Conservation (phyloP, 2,329 filamentous ascomycete genomes). For the Bretziella fagacearum region DNA sequence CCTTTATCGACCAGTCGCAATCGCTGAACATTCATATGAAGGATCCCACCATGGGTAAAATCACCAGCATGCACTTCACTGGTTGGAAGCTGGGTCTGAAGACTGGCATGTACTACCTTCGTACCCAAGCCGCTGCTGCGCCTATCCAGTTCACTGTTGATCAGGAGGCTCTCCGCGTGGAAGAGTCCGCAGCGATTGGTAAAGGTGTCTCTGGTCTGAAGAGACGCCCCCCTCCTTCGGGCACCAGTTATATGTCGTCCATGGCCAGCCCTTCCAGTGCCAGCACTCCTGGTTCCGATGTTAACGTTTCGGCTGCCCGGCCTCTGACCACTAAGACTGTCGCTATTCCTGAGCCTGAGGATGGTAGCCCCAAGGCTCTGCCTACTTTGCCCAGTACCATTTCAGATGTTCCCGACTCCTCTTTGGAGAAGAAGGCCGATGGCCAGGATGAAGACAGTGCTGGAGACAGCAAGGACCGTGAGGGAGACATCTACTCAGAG, state of each 20-base stretch:
- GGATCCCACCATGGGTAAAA: constrained; percentile 98
- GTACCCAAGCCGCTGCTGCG: constrained; percentile 88
- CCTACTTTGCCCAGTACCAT: constrained; percentile 52
- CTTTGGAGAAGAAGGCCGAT: constrained; percentile 33
- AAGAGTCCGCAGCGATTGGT: constrained; percentile 50
- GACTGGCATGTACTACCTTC: constrained; percentile 99
- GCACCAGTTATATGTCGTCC: constrained; percentile 36
- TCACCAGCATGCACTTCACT: constrained; percentile 98
- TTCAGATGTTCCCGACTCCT: constrained; percentile 42
- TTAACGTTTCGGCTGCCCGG: constrained; percentile 41
- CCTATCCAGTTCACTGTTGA: constrained; percentile 99
- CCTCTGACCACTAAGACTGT: constrained; percentile 60
- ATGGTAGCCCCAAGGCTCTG: constrained; percentile 64
- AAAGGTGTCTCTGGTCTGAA: constrained; percentile 43
- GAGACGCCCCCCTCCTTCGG: constrained; percentile 48
- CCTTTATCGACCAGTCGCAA: constrained; percentile 97
- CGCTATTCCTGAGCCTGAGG: constrained; percentile 28
- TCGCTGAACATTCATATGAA: constrained; percentile 99
- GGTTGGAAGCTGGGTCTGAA: constrained; percentile 99
- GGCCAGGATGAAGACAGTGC: constrained; percentile 57
- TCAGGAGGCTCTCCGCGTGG: constrained; percentile 80
- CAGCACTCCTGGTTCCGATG: constrained; percentile 31
- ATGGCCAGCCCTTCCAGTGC: constrained; percentile 47
- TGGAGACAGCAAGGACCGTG: constrained; percentile 53
- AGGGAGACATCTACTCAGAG: constrained; percentile 89